Base-by-base conservation (phyloP, 176 grass and related monocot genomes). In the Hyparrhenia diplandra region DNA sequence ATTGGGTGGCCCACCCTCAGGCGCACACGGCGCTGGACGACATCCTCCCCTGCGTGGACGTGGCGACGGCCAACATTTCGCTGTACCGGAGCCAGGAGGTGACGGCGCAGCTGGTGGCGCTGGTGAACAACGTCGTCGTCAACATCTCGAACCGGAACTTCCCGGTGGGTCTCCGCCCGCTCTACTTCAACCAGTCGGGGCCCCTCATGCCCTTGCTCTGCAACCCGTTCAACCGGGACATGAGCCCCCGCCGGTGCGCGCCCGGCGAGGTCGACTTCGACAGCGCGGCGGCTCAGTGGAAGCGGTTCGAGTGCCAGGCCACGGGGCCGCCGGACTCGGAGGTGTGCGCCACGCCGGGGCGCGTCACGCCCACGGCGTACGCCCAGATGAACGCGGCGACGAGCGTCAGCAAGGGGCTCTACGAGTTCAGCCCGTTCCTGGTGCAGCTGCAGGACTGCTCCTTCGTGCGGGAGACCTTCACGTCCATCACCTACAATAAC, bases 111-210 rank as follows among this genome's bases (percentile, higher is more conserved):
- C 82, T 99, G 75, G 96, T 99, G 28, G 84, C 75, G 30, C 83
- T 95, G 2, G 92, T 99, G 5, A 99, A 99, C 84, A 82, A 91
- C 73, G 96, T 99, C 71, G 87, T 99, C 70, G 69, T 67, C 79
- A 99, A 99, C 77, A 88, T 99, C 79, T 91, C 92, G 14, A 99
- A 99, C 75, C n/a, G 63, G 10, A 74, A 99, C 76, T 88, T 91
- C 85, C 90, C 92, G 23, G 85, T 90, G 10, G 41, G 30, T 0
- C 17, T 87, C 24, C 29, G 66, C 59, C 86, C 86, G 45, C 74
- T 99, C n/a, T 95, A 93, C 64, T 95, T 86, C 76, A 99, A 99
- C 71, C 96, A 95, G 72, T 99, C 96, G 10, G 96, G 96, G 1
- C 96, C 90, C 0, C 74, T 78, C 17, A 91, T 99, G 89, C 92